Evolutionary conservation across 495 filamentous ascomycete species (phyloP), one percentile per base, ranked within the genome.

Genomic region (Aspergillus nidulans): DNA sequence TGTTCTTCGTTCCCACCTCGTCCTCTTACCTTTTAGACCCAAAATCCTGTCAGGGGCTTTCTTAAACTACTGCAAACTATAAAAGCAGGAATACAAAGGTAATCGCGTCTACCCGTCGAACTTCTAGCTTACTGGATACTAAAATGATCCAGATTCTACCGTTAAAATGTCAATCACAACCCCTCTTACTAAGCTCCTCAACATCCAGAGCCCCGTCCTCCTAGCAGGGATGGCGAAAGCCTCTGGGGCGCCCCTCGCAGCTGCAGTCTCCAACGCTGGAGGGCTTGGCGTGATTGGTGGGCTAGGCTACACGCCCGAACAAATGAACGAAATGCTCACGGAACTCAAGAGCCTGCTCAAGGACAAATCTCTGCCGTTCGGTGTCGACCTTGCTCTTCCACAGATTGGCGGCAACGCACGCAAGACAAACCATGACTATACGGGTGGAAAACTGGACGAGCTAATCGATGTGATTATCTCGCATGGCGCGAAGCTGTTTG

Each of bases 391-490:
- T 6, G 90, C 90, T 1, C 81, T 96, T 3, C 90, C 91, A 1
- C 88, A 92, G 68, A 76, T 96, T 53, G 91, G 90, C 52, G 88
- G 88, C 39, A 70, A 66, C 28, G 90, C 91, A 15, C 81, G 90
- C 46, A 86, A 85, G 62, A 96, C 90, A 6, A 96, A 96, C 73
- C 88, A 95, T 73, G 91, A 95, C 69, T 96, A 96, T 77, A 96
- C 90, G 0, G 74, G 83, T 62, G 90, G 91, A 23, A 84, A 87
- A 60, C 81, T 96, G 12, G 87, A 90, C 67, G 85, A 91, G 67
- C 77, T 95, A 21, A 83, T 95, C 59, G 85, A 88, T 54, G 87
- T 94, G 44, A 84, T 85, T 5, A 87, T 96, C 62, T 75, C 79
- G 52, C 85, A 88, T 61, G 84, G 87, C 23, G 85, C 90, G n/a